These are phyloP conservation scores for Chlorella variabilis DNA, from an alignment of 163 green algal species.

Conservation along the genomic window DNA sequence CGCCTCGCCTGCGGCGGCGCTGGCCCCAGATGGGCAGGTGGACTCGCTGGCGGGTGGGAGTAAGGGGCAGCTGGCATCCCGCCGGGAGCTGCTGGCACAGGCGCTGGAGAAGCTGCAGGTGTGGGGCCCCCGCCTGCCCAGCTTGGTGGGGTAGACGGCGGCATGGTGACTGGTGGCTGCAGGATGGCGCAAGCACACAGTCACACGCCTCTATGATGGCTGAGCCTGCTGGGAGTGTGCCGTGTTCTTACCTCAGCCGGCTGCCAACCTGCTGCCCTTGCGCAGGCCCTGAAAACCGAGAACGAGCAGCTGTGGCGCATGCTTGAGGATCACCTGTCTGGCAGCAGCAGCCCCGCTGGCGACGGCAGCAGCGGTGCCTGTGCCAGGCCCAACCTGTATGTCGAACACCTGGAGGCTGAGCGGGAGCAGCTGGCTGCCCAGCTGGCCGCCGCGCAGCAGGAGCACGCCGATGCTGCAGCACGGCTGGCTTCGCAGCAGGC, in stretches of 20 bases:
- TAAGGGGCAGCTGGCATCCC: not conserved
- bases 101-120: conserved; percentile 34
- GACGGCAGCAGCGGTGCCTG: not conserved
- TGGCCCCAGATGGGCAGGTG: not conserved
- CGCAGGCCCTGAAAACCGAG: conserved; percentile 28
- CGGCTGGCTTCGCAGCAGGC: conserved; percentile 11
- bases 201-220: too few relatives aligned
- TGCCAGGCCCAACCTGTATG: conserved; percentile 14
- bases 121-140: not conserved
- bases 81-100: conserved; percentile 17
- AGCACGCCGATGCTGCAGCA: not conserved
- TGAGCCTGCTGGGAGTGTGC: too few relatives aligned
- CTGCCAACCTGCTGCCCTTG: conserved; percentile 2
- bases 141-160: too few relatives aligned
- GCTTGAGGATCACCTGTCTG: conserved; percentile 25
- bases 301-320: conserved; percentile 25
- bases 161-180: too few relatives aligned
- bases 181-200: too few relatives aligned
- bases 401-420: not conserved
- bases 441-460: conserved; percentile 15
- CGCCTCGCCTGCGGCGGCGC: not conserved
- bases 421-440: conserved; percentile 1
- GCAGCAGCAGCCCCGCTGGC: not conserved
- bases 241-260: too few relatives aligned
- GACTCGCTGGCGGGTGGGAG: too few relatives aligned